Evolutionary conservation across 73 alveolate genomes (phyloP).

Genomic region (Vitrella brassicaformis): DNA sequence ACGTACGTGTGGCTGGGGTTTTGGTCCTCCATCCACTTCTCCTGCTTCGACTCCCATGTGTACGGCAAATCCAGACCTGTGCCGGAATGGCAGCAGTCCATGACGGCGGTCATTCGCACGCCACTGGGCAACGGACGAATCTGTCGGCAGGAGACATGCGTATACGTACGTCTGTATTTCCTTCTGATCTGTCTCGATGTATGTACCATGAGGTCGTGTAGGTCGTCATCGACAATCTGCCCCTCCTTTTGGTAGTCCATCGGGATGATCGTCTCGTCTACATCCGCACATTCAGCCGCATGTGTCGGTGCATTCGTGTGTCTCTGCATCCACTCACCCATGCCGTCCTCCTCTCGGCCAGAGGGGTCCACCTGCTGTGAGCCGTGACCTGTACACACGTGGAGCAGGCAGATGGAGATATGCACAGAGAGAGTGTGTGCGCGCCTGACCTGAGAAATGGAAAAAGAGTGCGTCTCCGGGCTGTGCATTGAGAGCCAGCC

Average conservation of each 20-base stretch:
- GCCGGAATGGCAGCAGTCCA: slow-evolving; percentile 25
- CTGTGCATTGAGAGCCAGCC: slow-evolving; percentile 16
- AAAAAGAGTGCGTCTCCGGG: slow-evolving; percentile 33
- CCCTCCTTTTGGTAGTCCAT: slow-evolving; percentile 18
- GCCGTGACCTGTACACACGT: no score
- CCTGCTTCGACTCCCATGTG: slow-evolving; percentile 12
- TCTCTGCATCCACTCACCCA: no score
- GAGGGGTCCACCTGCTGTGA: slow-evolving; percentile 35
- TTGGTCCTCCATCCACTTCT: slow-evolving; percentile 21
- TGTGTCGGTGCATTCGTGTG: no score
- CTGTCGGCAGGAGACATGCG: no score
- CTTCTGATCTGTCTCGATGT: no score
- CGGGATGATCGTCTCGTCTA: slow-evolving; percentile 24
- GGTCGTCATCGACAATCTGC: background rate
- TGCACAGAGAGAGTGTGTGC: no score
- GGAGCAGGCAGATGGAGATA: no score
- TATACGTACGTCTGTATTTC: no score
- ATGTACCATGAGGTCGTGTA: no score
- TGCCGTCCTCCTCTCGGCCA: no score
- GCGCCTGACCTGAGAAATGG: slow-evolving; percentile 37
- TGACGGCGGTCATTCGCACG: slow-evolving; percentile 11
- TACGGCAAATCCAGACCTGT: slow-evolving; percentile 24
- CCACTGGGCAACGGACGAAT: background rate
- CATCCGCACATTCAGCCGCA: background rate
- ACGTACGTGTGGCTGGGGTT: slow-evolving; percentile 12